A percentile compares a stretch with the other conserved stretches of the same genome.
These are phyloP conservation scores for Penicillium alfredii DNA, from an alignment of 495 filamentous ascomycete species.

Conservation along the genomic window DNA sequence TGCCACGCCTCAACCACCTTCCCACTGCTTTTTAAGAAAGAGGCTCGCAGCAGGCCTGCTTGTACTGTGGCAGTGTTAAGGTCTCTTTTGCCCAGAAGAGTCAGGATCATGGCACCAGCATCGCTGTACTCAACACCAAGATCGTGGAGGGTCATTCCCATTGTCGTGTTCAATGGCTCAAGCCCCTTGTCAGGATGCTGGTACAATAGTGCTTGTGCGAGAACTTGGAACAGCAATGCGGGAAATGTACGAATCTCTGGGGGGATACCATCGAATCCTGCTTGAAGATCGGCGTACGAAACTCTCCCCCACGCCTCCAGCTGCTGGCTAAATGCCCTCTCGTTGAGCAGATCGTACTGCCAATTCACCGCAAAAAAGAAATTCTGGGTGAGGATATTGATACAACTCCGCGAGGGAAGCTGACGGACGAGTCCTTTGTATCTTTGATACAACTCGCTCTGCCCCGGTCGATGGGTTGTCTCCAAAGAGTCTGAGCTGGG, in stretches of 20 bases:
- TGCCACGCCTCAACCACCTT: slow-evolving; percentile 47
- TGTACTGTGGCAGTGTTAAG: slow-evolving; percentile 51
- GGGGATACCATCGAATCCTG: too few relatives aligned
- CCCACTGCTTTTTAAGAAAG: slow-evolving; percentile 32
- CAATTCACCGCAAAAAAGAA: slow-evolving; percentile 56
- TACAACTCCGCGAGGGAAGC: slow-evolving; percentile 47
- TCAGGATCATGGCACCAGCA: slow-evolving; percentile 45
- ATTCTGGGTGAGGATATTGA: slow-evolving; percentile 46
- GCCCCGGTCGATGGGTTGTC: too few relatives aligned
- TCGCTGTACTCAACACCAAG: slow-evolving; percentile 55
- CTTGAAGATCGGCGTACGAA: slow-evolving; percentile 12
- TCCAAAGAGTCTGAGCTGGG: too few relatives aligned
- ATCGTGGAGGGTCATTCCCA: slow-evolving; percentile 54
- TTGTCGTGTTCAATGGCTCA: slow-evolving; percentile 50
- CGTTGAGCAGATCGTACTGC: slow-evolving; percentile 53
- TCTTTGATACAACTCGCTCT: too few relatives aligned
- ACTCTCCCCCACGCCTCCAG: slow-evolving; percentile 43
- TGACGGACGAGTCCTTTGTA: slow-evolving; percentile 49
- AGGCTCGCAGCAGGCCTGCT: slow-evolving; percentile 43
- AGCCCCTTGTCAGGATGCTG: slow-evolving; percentile 45
- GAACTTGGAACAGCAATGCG: slow-evolving; percentile 50
- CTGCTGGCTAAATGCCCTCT: slow-evolving; percentile 42
- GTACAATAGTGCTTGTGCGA: slow-evolving; percentile 50
- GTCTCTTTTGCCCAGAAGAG: slow-evolving; percentile 48
- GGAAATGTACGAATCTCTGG: too few relatives aligned